Evolutionary conservation across 2,329 filamentous ascomycete species (phyloP), one percentile per base, ranked within the genome.

Genomic region (Clonostachys byssicola): DNA sequence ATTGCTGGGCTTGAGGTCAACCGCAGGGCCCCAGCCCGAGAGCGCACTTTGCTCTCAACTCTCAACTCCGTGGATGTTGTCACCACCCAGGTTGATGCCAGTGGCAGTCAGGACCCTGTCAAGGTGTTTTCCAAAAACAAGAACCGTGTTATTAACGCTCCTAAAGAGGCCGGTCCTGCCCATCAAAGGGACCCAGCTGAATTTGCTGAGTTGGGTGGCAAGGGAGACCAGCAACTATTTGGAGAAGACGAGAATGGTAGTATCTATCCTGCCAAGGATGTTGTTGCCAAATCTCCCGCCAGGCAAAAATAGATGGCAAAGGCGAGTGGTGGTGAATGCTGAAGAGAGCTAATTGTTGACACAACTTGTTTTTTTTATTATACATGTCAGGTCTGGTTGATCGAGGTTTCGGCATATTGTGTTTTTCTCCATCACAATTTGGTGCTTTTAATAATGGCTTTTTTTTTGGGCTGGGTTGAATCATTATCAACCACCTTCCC

Each of bases 171-270:
- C 1, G 77, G 77, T 1, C 92, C 92, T 0, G 80, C 82, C 23
- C 79, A 82, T 34, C 73, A 84, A 51, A 77, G 89, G 47, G 78
- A 81, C 34, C 77, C 89, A 0, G 73, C 78, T 6, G 90, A 94
- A 57, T 97, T 96, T 56, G 85, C 90, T 64, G 80, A 85, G 51
- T 78, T 95, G 73, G 92, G 92, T 38, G 90, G 90, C 14, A 89
- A 88, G 58, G 92, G 91, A 6, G 92, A 97, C 59, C 83, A 90
- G 64, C 73, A 78, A 40, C 74, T 96, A 13, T 96, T 85, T 61
- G 81, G 78, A 10, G 73, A 89, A 10, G 73, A 89, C 44, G 85
- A 89, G 46, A 63, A 61, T 20, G 65, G 60, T 36, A 80, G 75
- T 56, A 68, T 74, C 49, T 82, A 81, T 55, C 63, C 72, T 12